Conservation (phyloP, 192 early-diverging fungal species). For the Coemansia erecta region DNA sequence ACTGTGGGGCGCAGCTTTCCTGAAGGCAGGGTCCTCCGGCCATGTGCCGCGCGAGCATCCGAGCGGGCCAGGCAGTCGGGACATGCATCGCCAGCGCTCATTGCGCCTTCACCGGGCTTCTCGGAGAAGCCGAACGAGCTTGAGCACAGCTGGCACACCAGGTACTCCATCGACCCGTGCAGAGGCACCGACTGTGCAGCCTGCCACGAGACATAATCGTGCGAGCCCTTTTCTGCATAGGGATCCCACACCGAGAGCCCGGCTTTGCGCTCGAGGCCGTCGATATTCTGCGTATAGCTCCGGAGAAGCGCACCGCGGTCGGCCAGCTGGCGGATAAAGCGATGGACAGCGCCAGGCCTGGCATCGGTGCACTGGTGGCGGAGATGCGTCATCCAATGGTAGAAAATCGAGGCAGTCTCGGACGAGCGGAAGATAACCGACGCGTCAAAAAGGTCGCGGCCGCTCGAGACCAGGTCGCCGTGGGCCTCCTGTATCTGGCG, state of each 20-base stretch:
- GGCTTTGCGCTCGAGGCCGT: constrained; percentile 80
- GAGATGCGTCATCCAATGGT: constrained; percentile 81
- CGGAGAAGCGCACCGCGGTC: constrained; percentile 73
- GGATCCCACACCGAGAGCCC: constrained; percentile 60
- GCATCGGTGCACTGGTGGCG: constrained; percentile 70
- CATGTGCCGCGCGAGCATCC: constrained; percentile 39
- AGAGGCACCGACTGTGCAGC: constrained; percentile 72
- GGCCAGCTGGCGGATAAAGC: constrained; percentile 74
- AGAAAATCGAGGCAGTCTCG: constrained; percentile 60
- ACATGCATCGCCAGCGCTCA: constrained; percentile 60
- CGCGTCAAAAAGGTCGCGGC: constrained; percentile 90
- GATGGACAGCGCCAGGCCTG: constrained; percentile 74
- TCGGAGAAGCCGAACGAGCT: constrained; percentile 60
- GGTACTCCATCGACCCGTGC: constrained; percentile 82
- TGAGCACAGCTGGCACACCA: constrained; percentile 87
- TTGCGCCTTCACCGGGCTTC: constrained; percentile 54
- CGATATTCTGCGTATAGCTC: constrained; percentile 98
- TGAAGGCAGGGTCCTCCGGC: constrained; percentile 69
- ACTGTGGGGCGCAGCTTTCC: constrained; percentile 88
- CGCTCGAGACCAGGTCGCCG: constrained; percentile 70
- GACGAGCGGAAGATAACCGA: constrained; percentile 71
- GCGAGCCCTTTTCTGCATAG: constrained; percentile 8
- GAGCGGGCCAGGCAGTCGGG: constrained; percentile 42
- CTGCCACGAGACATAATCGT: constrained; percentile 32
- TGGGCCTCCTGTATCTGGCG: constrained; percentile 68